These are phyloP conservation scores for Leccinum subgranulosum DNA, from an alignment of 768 basidiomycete genomes.

Conservation along the genomic window DNA sequence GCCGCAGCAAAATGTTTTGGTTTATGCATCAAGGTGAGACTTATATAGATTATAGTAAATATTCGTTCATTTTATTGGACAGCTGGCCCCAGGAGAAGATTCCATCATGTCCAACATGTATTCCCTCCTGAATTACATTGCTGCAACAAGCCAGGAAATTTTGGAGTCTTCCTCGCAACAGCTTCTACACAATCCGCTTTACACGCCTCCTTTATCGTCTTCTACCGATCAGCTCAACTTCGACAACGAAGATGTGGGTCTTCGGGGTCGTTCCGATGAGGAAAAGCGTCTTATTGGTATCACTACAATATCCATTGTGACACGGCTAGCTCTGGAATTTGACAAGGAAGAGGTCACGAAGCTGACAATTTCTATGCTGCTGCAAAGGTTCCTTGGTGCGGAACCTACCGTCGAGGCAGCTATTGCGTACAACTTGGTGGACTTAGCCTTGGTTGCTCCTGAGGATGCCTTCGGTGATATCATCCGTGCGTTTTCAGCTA, in stretches of 20 bases:
- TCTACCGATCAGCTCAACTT: slow-evolving; percentile 48
- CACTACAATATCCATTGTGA: slow-evolving; percentile 89
- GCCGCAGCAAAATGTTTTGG: slow-evolving; percentile 91
- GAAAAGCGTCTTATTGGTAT: slow-evolving; percentile 82
- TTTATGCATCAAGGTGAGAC: slow-evolving; percentile 73
- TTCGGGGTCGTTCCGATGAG: slow-evolving; percentile 73
- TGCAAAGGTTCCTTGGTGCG: slow-evolving; percentile 80
- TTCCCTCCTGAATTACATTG: slow-evolving; percentile 89
- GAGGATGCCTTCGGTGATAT: slow-evolving; percentile 79
- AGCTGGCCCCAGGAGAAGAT: slow-evolving; percentile 86
- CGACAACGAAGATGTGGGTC: slow-evolving; percentile 59
- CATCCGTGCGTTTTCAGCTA: slow-evolving; percentile 76
- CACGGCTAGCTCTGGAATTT: slow-evolving; percentile 85
- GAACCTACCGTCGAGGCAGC: slow-evolving; percentile 89
- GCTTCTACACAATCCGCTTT: slow-evolving; percentile 40
- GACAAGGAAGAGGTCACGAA: slow-evolving; percentile 83
- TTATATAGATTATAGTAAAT: neutral
- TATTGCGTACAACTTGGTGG: slow-evolving; percentile 88
- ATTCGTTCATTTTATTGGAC: slow-evolving; percentile 5
- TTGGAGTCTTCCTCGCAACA: slow-evolving; percentile 50
- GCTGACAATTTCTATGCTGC: slow-evolving; percentile 87
- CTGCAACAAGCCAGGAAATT: slow-evolving; percentile 76
- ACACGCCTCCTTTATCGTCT: slow-evolving; percentile 27
- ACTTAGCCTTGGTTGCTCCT: slow-evolving; percentile 78
- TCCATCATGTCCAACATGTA: slow-evolving; percentile 95